Conservation (phyloP, 768 basidiomycete genomes). For the Exidia glandulosa region DNA sequence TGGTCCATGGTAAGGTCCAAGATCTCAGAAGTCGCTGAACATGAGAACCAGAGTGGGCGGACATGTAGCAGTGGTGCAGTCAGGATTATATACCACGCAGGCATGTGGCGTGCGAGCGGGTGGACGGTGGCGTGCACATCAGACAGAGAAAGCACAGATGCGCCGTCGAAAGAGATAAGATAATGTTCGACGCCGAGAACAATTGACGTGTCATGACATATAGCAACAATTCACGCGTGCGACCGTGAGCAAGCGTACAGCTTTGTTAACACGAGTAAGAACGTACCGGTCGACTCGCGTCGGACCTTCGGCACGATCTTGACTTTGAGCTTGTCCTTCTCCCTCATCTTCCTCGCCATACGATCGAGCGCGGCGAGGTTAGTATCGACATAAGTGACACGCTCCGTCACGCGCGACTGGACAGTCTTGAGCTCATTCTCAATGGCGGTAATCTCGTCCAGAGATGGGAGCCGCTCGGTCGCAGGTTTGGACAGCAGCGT, state of each 20-base stretch:
- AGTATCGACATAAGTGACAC: slow-evolving; percentile 63
- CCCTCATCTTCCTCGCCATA: slow-evolving; percentile 60
- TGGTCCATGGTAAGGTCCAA: slow-evolving; percentile 35
- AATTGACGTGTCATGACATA: not conserved
- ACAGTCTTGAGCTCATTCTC: slow-evolving; percentile 48
- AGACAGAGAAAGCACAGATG: slow-evolving; percentile 12
- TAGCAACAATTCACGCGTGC: not conserved
- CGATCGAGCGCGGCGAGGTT: slow-evolving; percentile 67
- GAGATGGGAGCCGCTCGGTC: slow-evolving; percentile 55
- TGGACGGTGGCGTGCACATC: slow-evolving; percentile 1
- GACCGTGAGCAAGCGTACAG: slow-evolving; percentile 11
- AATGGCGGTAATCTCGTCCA: slow-evolving; percentile 59
- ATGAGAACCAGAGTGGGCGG: no score
- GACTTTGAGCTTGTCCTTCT: slow-evolving; percentile 27
- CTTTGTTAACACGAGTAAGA: slow-evolving; percentile 11
- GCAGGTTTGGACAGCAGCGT: slow-evolving; percentile 45
- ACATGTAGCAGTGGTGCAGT: slow-evolving; percentile 3
- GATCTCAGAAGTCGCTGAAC: slow-evolving; percentile 11
- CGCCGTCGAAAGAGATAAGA: no score
- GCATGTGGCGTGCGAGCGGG: not conserved
- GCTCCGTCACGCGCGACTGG: slow-evolving; percentile 43
- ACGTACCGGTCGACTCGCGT: slow-evolving; percentile 69
- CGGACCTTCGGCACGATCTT: slow-evolving; percentile 61
- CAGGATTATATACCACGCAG: not conserved
- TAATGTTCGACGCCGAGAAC: no score